Percentiles rank a stretch among this genome's conserved stretches.
These are phyloP conservation scores for Hypoxylon sp. DNA, from an alignment of 2,329 filamentous ascomycete species.

Conservation along the genomic window DNA sequence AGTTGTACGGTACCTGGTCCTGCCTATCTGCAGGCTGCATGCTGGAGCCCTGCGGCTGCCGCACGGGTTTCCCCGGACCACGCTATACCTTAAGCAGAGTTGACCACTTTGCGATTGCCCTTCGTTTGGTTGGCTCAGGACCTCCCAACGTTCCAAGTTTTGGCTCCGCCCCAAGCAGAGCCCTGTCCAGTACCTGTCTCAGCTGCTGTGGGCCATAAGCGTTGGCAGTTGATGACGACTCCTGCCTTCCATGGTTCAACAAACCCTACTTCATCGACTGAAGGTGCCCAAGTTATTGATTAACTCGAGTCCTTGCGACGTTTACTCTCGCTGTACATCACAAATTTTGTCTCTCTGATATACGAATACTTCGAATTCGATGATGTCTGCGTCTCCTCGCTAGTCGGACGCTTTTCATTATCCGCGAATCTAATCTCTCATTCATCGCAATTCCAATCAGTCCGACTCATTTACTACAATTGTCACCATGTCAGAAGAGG, in stretches of 20 bases:
- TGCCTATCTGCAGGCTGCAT: slow-evolving; percentile 28
- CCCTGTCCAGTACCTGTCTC: slow-evolving; percentile 33
- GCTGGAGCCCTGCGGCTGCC: slow-evolving; percentile 18
- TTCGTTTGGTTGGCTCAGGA: slow-evolving; percentile 19
- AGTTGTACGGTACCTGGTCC: slow-evolving; percentile 29
- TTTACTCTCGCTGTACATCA: slow-evolving; percentile 14
- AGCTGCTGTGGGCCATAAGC: slow-evolving; percentile 27
- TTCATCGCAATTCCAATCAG: slow-evolving; percentile 20
- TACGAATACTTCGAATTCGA: slow-evolving; percentile 16
- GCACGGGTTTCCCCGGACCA: slow-evolving; percentile 39
- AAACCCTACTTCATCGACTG: slow-evolving; percentile 13
- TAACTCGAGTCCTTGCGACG: slow-evolving; percentile 19
- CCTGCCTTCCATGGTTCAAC: slow-evolving; percentile 17
- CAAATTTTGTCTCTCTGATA: slow-evolving; percentile 2
- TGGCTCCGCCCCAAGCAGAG: slow-evolving; percentile 35
- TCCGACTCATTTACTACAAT: slow-evolving; percentile 4
- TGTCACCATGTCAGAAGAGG: slow-evolving; percentile 61
- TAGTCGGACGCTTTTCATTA: slow-evolving; percentile 25
- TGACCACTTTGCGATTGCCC: slow-evolving; percentile 20
- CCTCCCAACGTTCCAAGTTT: slow-evolving; percentile 17
- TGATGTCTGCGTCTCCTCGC: slow-evolving; percentile 23
- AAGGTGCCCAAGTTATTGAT: slow-evolving; percentile 10
- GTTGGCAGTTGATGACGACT: slow-evolving; percentile 43
- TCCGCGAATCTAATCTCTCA: slow-evolving; percentile 21
- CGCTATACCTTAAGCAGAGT: slow-evolving; percentile 25